Conservation (phyloP, 148 eudicot genomes). For the Cornus kousa region DNA sequence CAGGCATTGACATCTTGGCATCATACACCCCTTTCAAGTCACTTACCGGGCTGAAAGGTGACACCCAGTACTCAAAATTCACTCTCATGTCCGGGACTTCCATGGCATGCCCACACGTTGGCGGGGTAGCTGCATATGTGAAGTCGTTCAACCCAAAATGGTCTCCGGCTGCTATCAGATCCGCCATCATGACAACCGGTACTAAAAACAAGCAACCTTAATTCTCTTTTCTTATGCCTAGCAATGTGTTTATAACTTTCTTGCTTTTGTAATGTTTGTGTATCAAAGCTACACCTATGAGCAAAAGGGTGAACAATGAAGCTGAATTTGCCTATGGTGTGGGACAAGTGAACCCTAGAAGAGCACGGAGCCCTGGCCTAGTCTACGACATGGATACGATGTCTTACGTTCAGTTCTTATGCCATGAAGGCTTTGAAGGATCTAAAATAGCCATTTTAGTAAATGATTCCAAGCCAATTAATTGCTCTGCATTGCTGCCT, state of each 20-base stretch:
- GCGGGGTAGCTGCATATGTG: neutral
- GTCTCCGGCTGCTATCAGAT: neutral
- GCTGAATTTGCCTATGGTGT: conserved; percentile 81
- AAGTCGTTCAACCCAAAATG: neutral
- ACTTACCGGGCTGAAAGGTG: neutral
- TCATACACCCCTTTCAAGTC: neutral
- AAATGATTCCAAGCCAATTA: conserved; percentile 46
- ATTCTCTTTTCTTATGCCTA: neutral
- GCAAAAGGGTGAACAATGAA: conserved; percentile 48
- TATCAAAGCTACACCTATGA: conserved; percentile 45
- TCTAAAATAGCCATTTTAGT: conserved; percentile 46
- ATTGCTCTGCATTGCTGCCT: conserved; percentile 70
- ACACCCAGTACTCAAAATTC: too few relatives aligned
- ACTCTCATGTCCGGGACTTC: neutral
- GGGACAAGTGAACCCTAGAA: conserved; percentile 74
- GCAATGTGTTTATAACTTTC: too few relatives aligned
- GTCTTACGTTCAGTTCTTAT: conserved; percentile 73
- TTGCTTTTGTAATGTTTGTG: neutral
- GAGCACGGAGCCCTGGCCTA: conserved; percentile 74
- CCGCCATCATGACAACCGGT: neutral
- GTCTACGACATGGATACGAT: conserved; percentile 80
- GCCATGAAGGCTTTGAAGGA: conserved; percentile 65
- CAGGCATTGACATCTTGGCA: neutral
- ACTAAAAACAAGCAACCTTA: neutral
- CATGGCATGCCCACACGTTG: neutral